Percentiles rank a stretch among this genome's conserved stretches.
Conservation (phyloP, 352 stramenopile species). For the Globisporangium middletonii region DNA sequence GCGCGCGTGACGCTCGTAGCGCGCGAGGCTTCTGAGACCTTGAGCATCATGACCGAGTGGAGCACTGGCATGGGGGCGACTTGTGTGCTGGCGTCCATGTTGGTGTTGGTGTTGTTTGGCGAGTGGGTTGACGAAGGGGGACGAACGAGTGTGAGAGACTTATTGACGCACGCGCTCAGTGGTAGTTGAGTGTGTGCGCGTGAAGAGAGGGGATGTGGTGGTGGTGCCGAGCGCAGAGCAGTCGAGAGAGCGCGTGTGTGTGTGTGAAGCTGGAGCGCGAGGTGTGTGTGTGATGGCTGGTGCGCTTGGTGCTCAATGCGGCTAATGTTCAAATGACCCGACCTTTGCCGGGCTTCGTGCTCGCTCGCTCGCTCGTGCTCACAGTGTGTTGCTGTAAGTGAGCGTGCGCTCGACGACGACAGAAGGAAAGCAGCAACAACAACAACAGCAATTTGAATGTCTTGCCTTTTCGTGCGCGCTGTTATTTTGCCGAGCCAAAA, state of each 20-base stretch:
- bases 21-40: constrained; percentile 14
- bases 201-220: background rate
- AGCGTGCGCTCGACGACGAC: background rate
- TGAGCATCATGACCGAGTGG: constrained; percentile 17
- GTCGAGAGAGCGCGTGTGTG: no score
- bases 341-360: constrained; percentile 10
- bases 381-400: no score
- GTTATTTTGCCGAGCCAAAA: no score
- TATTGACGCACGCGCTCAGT: no score
- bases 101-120: constrained; percentile 2
- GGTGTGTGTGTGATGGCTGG: constrained; percentile 4
- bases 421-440: constrained; percentile 1
- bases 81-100: constrained; percentile 31
- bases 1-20: constrained; percentile 16
- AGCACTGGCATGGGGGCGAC: constrained; percentile 17
- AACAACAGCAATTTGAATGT: no score
- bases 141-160: background rate
- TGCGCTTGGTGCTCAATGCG: constrained; percentile 35
- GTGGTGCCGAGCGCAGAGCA: background rate
- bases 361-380: no score
- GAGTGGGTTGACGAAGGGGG: background rate
- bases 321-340: constrained; percentile 68
- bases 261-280: no score
- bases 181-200: background rate
- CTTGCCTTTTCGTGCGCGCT: background rate